Evolutionary conservation across 2,329 filamentous ascomycete species (phyloP), one percentile per base, ranked within the genome.

Genomic region (Ilyonectria robusta): DNA sequence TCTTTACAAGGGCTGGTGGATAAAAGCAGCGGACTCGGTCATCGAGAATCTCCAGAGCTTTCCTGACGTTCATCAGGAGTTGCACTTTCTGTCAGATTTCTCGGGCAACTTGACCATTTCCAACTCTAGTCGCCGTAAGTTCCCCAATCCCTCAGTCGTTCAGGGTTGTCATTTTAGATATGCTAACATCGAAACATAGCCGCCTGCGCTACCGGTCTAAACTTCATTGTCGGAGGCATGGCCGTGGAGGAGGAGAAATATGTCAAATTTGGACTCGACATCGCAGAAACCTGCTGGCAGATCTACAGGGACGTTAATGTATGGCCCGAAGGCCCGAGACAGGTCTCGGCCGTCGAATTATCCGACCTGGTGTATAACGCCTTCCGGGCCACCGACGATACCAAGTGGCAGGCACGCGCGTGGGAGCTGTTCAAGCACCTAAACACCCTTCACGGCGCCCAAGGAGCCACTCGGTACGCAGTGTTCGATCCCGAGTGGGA

Each of bases 161-260:
- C 40, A 3, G 11, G 6, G 17, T 15, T 7, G 10, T n/a, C 17
- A 10, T 33, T 19, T 51, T 9, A 5, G 15, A 33, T 10, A 10
- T 33, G 48, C 48, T 51, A 19, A 51, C 48, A n/a, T n/a, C 5
- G 8, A 9, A 4, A 8, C n/a, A 15, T 8, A 51, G 48, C 29
- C 9, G 26, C 48, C 4, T 51, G 48, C 29, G n/a, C n/a, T 10
- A 35, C 6, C 29, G 48, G 48, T 13, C 15, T 29, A 8, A 31
- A 35, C 48, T 51, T 51, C 48, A 31, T 51, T n/a, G 11, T n/a
- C 26, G 48, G 48, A 23, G 48, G 48, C 48, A 51, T 51, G 48
- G 48, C 48, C 48, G 17, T 51, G 17, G 15, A 31, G 8, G 17
- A 21, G 3, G 29, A 51, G 10, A 51, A 51, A 11, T 51, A 51